Conservation (phyloP, 768 basidiomycete genomes). For the Rhizopogon sp. region DNA sequence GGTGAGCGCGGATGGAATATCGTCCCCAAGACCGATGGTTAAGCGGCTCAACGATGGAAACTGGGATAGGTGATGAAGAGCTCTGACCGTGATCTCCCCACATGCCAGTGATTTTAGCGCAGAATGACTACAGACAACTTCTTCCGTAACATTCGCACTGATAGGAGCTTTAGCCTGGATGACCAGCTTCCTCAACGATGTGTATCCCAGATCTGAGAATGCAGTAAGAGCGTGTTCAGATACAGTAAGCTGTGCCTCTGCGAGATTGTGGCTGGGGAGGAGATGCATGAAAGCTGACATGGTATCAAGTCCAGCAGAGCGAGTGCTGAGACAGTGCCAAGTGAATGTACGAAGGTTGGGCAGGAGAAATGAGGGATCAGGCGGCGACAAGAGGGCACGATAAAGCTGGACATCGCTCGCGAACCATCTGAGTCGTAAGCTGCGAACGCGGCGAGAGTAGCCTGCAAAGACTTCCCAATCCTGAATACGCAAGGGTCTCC, state of each 20-base stretch:
- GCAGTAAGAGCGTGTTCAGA: background rate
- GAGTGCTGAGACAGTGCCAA: slow-evolving; percentile 1
- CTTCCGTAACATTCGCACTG: background rate
- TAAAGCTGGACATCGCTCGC: slow-evolving; percentile 21
- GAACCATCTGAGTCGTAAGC: slow-evolving; percentile 23
- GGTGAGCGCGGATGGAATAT: background rate
- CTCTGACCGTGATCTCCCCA: background rate
- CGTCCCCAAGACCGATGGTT: background rate
- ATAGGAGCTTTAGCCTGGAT: background rate
- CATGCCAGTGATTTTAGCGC: background rate
- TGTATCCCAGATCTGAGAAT: background rate
- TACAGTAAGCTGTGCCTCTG: background rate
- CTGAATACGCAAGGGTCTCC: slow-evolving; percentile 12
- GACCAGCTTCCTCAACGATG: background rate
- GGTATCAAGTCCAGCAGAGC: slow-evolving; percentile 9
- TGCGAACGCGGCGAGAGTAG: slow-evolving; percentile 25
- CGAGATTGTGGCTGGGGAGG: slow-evolving; percentile 13
- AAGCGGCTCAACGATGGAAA: slow-evolving; percentile 1
- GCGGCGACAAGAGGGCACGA: slow-evolving; percentile 9
- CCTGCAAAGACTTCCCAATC: slow-evolving; percentile 25
- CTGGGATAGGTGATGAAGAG: background rate
- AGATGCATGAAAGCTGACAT: slow-evolving; percentile 19
- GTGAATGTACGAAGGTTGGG: slow-evolving; percentile 22
- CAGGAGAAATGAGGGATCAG: slow-evolving; percentile 13
- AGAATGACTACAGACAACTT: background rate